Percentiles rank a stretch among this genome's conserved stretches.
Conservation (phyloP, 2,329 filamentous ascomycete species). For the Pseudogymnoascus sp. region DNA sequence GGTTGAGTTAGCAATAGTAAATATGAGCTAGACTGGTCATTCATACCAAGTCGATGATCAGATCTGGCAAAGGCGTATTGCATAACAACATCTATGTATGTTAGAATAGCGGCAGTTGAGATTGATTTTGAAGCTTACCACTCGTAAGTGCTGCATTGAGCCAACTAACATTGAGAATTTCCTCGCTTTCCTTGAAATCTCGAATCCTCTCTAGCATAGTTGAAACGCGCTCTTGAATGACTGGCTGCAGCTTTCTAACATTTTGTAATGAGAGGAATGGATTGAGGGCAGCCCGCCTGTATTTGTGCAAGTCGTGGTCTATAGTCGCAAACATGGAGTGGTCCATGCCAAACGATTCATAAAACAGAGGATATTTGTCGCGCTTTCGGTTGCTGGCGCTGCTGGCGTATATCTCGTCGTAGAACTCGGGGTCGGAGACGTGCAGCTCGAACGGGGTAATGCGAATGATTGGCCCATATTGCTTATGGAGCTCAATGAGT, state of each 20-base stretch:
- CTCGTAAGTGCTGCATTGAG: conserved; percentile 17
- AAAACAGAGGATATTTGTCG: conserved; percentile 15
- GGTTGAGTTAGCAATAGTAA: neutral
- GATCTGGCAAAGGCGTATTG: conserved; percentile 25
- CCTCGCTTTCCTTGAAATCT: conserved; percentile 14
- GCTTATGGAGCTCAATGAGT: conserved; percentile 35
- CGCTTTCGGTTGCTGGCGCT: conserved; percentile 6
- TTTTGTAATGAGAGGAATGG: conserved; percentile 19
- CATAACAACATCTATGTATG: conserved; percentile 25
- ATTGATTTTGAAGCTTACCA: conserved; percentile 1
- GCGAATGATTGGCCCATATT: conserved; percentile 34
- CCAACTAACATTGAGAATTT: conserved; percentile 17
- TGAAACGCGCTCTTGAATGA: conserved; percentile 19
- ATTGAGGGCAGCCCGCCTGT: conserved; percentile 17
- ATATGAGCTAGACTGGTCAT: neutral
- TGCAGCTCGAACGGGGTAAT: conserved; percentile 36
- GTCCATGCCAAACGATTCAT: conserved; percentile 10
- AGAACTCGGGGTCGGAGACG: conserved; percentile 18
- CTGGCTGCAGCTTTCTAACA: conserved; percentile 16
- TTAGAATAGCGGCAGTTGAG: neutral
- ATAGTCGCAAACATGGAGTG: conserved; percentile 18
- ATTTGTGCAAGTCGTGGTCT: conserved; percentile 18
- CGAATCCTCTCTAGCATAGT: conserved; percentile 16
- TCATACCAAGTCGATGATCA: conserved; percentile 18
- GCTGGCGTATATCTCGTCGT: conserved; percentile 18